These are phyloP conservation scores for Metschnikowia reukaufii DNA, from an alignment of 805 yeast genomes.

Conservation along the genomic window DNA sequence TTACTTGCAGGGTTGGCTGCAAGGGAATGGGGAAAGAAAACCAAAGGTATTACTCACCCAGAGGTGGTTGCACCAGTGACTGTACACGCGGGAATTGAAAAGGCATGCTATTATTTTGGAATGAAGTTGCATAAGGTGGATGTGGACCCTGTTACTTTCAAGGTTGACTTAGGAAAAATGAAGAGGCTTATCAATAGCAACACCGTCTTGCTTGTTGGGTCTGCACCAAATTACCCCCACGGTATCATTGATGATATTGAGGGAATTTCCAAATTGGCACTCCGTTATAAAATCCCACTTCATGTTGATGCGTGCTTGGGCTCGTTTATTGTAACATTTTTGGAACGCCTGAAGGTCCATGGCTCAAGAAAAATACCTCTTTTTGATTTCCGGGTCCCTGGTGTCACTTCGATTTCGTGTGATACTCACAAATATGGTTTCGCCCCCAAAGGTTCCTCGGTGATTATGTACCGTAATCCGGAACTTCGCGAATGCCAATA, in stretches of 20 bases:
- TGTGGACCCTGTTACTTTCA: conserved; percentile 61
- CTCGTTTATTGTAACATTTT: conserved; percentile 82
- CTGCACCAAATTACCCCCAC: conserved; percentile 97
- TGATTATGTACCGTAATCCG: conserved; percentile 79
- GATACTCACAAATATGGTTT: conserved; percentile 99
- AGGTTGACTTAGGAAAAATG: conserved; percentile 66
- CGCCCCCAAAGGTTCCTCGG: conserved; percentile 95
- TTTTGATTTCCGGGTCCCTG: conserved; percentile 84
- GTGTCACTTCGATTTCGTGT: conserved; percentile 96
- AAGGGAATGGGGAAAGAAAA: conserved; percentile 63
- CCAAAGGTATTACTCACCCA: conserved; percentile 62
- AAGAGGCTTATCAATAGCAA: conserved; percentile 66
- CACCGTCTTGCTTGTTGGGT: conserved; percentile 83
- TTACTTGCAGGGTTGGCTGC: conserved; percentile 87
- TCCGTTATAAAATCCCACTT: conserved; percentile 71
- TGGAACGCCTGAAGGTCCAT: conserved; percentile 53
- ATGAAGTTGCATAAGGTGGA: conserved; percentile 83
- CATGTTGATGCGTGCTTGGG: conserved; percentile 98
- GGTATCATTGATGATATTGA: conserved; percentile 92
- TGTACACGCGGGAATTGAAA: conserved; percentile 92
- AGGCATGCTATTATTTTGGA: conserved; percentile 88
- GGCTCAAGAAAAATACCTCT: conserved; percentile 47
- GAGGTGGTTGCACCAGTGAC: conserved; percentile 89
- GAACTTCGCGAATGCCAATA: conserved; percentile 78
- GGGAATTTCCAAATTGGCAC: conserved; percentile 62